These are phyloP conservation scores for Ilex aquifolium DNA, from an alignment of 257 asterid species.

Conservation along the genomic window DNA sequence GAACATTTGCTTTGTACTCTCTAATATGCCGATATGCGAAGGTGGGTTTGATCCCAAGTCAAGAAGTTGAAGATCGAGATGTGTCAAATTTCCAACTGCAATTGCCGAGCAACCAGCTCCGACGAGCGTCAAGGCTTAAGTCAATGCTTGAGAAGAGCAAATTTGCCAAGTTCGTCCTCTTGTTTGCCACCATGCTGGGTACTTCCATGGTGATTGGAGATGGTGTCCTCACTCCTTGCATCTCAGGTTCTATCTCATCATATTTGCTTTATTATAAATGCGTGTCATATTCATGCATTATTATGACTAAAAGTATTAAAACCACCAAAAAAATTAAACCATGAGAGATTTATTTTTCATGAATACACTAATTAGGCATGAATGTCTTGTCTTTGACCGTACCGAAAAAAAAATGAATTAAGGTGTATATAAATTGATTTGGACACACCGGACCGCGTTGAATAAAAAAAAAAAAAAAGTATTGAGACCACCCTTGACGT, in stretches of 20 bases:
- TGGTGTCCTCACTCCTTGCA: slow-evolving; percentile 72
- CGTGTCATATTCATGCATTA: neutral
- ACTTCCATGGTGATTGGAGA: slow-evolving; percentile 91
- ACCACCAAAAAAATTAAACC: too few species aligned
- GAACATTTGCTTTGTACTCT: slow-evolving; percentile 72
- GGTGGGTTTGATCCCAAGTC: slow-evolving; percentile 48
- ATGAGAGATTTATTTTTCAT: too few species aligned
- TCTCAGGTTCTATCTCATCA: slow-evolving; percentile 38
- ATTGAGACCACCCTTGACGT: too few species aligned
- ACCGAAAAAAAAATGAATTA: too few species aligned
- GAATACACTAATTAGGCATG: too few species aligned
- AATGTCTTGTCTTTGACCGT: too few species aligned
- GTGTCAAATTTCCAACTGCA: slow-evolving; percentile 41
- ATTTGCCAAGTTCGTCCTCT: slow-evolving; percentile 24
- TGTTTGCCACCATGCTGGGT: slow-evolving; percentile 58
- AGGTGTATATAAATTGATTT: too few species aligned
- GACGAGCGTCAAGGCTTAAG: slow-evolving; percentile 34
- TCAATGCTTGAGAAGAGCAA: slow-evolving; percentile 34
- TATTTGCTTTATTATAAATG: too few species aligned
- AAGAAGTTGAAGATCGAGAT: slow-evolving; percentile 40
- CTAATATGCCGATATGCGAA: slow-evolving; percentile 55
- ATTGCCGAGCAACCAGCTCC: slow-evolving; percentile 19
- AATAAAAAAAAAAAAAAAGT: too few species aligned
- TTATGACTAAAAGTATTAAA: too few species aligned
- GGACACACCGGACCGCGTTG: too few species aligned